Conservation (phyloP, 768 basidiomycete genomes). For the Amanita subjunquillea region DNA sequence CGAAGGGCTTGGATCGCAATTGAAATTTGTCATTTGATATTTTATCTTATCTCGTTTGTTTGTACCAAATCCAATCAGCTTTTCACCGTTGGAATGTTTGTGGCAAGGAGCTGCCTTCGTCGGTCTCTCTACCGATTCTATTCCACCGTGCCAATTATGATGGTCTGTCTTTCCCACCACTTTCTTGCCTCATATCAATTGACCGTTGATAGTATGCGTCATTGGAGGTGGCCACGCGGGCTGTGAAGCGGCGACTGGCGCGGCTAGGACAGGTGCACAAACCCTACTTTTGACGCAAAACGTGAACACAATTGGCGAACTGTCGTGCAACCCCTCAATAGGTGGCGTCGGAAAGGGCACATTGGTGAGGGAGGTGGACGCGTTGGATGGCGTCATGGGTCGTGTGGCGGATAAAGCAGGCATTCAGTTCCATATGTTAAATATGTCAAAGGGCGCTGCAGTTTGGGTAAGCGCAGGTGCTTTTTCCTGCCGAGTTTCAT, state of each 20-base stretch:
- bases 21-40: too few species aligned
- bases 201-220: constrained; percentile 47
- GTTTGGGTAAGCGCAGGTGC: constrained; percentile 60
- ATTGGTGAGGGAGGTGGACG: constrained; percentile 85
- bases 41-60: neutral
- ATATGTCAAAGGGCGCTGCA: constrained; percentile 78
- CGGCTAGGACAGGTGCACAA: constrained; percentile 74
- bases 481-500: constrained; percentile 1
- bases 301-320: constrained; percentile 65
- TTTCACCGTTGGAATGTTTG: neutral
- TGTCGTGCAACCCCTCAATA: constrained; percentile 90
- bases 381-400: constrained; percentile 82
- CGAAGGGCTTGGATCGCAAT: too few species aligned
- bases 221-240: constrained; percentile 93
- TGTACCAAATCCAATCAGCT: too few species aligned
- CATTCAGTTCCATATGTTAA: constrained; percentile 81
- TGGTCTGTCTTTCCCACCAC: neutral
- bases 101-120: constrained; percentile 1
- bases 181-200: neutral
- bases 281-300: constrained; percentile 79
- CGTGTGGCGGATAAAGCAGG: constrained; percentile 84
- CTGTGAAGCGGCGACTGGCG: constrained; percentile 82
- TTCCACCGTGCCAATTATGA: constrained; percentile 1
- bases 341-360: constrained; percentile 91
- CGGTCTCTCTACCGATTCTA: constrained; percentile 1